A percentile compares a stretch with the other conserved stretches of the same genome.
Evolutionary conservation across 2,329 filamentous ascomycete species (phyloP).

Genomic region (Sporothrix curviconia): DNA sequence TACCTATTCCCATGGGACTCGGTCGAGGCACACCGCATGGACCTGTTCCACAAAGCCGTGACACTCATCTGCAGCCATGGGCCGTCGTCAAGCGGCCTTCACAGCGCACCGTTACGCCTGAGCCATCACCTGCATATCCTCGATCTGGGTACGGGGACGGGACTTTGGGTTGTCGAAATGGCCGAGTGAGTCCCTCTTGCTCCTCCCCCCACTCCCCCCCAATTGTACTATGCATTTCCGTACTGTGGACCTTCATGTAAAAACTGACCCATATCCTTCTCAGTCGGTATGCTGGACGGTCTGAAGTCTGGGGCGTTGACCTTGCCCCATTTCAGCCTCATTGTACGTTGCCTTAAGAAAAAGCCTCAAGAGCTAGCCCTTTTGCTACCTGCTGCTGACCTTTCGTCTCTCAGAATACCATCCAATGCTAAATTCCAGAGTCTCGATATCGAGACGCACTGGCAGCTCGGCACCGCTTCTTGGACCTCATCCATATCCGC

Average conservation of each 20-base stretch:
- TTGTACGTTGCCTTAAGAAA: conserved; percentile 1
- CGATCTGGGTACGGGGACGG: conserved; percentile 77
- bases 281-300: conserved; percentile 9
- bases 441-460: conserved; percentile 72
- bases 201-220: too few species aligned
- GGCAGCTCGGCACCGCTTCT: conserved; percentile 49
- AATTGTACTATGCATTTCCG: too few species aligned
- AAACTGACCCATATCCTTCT: too few species aligned
- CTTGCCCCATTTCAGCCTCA: conserved; percentile 13
- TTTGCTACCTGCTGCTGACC: neutral
- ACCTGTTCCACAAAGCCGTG: conserved; percentile 76
- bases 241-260: too few species aligned
- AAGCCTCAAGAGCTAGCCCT: neutral
- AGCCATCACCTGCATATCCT: conserved; percentile 36
- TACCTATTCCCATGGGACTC: conserved; percentile 15
- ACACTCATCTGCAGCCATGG: conserved; percentile 49
- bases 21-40: conserved; percentile 54
- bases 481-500: conserved; percentile 80
- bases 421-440: conserved; percentile 61
- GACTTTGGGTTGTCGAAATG: conserved; percentile 87
- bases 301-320: conserved; percentile 14
- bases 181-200: conserved; percentile 55
- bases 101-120: conserved; percentile 27
- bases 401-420: conserved; percentile 52
- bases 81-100: conserved; percentile 31